Percentiles rank a stretch among this genome's conserved stretches.
These are phyloP conservation scores for Apophysomyces ossiformis DNA, from an alignment of 371 early-diverging fungal genomes.

Conservation along the genomic window DNA sequence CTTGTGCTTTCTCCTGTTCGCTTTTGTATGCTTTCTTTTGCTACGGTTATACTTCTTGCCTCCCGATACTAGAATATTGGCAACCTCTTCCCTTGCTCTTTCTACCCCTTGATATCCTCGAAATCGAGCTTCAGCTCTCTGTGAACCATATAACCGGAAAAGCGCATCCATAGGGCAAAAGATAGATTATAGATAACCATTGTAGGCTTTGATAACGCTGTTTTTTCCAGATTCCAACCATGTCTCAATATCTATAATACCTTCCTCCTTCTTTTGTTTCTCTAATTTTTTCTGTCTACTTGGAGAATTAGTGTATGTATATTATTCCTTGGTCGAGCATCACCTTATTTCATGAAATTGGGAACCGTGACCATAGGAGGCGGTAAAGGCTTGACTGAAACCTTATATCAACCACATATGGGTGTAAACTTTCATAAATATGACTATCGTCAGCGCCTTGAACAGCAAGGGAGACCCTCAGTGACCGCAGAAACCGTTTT, in stretches of 20 bases:
- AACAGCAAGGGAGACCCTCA: no score
- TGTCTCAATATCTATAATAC: no score
- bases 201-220: neutral
- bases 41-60: constrained; percentile 12
- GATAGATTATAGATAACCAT: neutral
- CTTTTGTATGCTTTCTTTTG: constrained; percentile 7
- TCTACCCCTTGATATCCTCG: constrained; percentile 19
- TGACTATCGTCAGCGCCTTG: no score
- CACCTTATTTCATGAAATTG: no score
- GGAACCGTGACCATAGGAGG: no score
- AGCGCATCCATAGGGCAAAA: neutral
- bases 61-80: constrained; percentile 17
- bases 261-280: no score
- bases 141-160: neutral
- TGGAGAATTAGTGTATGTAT: constrained; percentile 3
- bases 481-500: no score
- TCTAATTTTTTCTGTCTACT: no score
- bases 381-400: no score
- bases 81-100: constrained; percentile 14
- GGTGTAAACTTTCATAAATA: no score
- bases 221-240: neutral
- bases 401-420: no score
- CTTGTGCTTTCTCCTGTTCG: neutral
- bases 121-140: constrained; percentile 9
- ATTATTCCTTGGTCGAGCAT: no score